Base-by-base conservation (phyloP, 257 asterid species). In the Scutellaria barbata region DNA sequence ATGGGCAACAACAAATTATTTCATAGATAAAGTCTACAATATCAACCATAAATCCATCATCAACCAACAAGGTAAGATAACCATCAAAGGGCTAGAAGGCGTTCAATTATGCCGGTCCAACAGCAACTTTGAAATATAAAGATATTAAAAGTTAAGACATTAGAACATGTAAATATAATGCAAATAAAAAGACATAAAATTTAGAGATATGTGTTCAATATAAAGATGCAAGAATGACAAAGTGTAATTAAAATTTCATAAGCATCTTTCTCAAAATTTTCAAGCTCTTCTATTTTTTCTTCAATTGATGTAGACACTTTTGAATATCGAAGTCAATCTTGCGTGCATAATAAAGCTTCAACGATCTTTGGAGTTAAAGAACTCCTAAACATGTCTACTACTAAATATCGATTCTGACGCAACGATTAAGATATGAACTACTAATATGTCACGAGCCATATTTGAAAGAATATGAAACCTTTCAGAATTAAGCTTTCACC, bases 361-460 rank as follows among this genome's bases (percentile, higher is more conserved):
- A 63, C 6, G 5, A 46, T 18, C 7, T 63, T 12, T 10, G 55
- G 69, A 63, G 69, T 43, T 63, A 63, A 63, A 11, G 42, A 63
- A 63, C 69, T 45, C 69, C 56, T 63, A 22, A 43, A 63, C 20
- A 8, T 40, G 20, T 42, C 40, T 5, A 46, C 22, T 18, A 10
- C 14, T 46, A 66, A 50, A 66, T 42, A 41, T 20, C n/a, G 7
- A 48, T 7, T 64, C 70, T 1, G 70, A 46, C 22, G 57, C 57
- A 16, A 35, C 7, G 1, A 50, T 35, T 5, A 50, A 66, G 10
- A 66, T n/a, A 2, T 16, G 60, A 14, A 50, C 48, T 1, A 46
- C 47, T 8, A 33, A 50, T 5, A 66, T 50, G 10, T 66, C 71
- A n/a, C 57, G 70, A 20, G 70, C 70, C 58, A 65, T 48, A 13